Percentiles rank a stretch among this genome's conserved stretches.
Conservation (phyloP, 495 filamentous ascomycete species). For the Xylaria castorea region DNA sequence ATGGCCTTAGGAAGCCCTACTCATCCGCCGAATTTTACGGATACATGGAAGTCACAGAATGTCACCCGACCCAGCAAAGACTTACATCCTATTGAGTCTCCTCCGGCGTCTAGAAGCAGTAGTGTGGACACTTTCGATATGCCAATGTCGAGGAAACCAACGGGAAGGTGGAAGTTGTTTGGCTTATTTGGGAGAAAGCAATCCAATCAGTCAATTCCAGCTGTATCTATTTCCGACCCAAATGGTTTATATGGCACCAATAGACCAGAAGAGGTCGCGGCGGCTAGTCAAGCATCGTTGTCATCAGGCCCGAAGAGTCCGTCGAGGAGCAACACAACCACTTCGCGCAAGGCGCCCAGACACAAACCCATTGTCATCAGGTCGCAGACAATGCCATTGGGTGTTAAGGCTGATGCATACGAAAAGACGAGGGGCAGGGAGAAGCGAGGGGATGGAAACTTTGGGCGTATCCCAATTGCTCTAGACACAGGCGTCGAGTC, state of each 20-base stretch:
- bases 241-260: constrained; percentile 28
- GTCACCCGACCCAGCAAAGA: constrained; percentile 30
- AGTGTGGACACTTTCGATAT: constrained; percentile 42
- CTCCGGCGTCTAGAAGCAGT: constrained; percentile 36
- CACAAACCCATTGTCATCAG: constrained; percentile 48
- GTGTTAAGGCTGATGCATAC: constrained; percentile 8
- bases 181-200: constrained; percentile 57
- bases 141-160: constrained; percentile 54
- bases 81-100: constrained; percentile 25
- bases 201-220: constrained; percentile 30
- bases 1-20: constrained; percentile 66
- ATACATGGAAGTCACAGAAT: constrained; percentile 28
- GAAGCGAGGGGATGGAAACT: constrained; percentile 27
- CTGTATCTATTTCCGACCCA: constrained; percentile 21
- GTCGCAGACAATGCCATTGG: constrained; percentile 45
- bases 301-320: constrained; percentile 22
- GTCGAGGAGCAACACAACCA: constrained; percentile 48
- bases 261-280: constrained; percentile 10
- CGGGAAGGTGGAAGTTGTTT: constrained; percentile 58
- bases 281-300: neutral
- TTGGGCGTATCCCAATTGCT: constrained; percentile 29
- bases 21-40: constrained; percentile 30
- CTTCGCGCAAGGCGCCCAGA: constrained; percentile 38
- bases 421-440: constrained; percentile 19
- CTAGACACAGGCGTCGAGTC: constrained; percentile 21